phyloP scores from a whole-genome alignment of 148 eudicot species.

The Hydrangea macrophylla region DNA sequence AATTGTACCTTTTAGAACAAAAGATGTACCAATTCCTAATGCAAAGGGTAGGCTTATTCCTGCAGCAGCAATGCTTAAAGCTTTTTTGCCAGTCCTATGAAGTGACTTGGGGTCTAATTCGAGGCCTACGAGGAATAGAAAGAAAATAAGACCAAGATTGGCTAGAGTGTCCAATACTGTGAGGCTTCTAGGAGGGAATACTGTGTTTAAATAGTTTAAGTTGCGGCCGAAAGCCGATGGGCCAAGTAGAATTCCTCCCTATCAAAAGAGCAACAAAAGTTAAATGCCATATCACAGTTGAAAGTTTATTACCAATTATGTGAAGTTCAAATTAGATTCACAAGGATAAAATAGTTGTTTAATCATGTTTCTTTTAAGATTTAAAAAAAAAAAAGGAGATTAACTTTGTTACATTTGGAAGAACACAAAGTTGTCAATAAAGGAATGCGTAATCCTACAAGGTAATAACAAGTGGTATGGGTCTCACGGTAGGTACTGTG shows the following conservation, averaged over 20 bases:
- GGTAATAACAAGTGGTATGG: too few species aligned
- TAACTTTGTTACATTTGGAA: too few species aligned
- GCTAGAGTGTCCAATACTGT: slow-evolving; percentile 41
- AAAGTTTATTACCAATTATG: neutral
- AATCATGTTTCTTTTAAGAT: too few species aligned
- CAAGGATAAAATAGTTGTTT: too few species aligned
- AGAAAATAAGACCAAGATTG: slow-evolving; percentile 41
- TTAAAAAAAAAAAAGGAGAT: too few species aligned
- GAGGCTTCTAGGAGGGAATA: slow-evolving; percentile 32
- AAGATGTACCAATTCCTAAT: slow-evolving; percentile 34
- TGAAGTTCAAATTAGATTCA: too few species aligned
- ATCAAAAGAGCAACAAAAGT: slow-evolving; percentile 3
- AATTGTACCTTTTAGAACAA: slow-evolving; percentile 25
- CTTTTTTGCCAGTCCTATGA: slow-evolving; percentile 31
- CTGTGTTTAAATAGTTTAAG: slow-evolving; percentile 14
- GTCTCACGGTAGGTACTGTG: too few species aligned
- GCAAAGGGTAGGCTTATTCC: slow-evolving; percentile 43
- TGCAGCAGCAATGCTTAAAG: slow-evolving; percentile 36
- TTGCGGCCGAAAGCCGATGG: slow-evolving; percentile 43
- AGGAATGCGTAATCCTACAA: too few species aligned
- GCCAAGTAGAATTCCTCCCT: slow-evolving; percentile 46
- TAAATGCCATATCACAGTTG: neutral
- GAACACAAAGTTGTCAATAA: too few species aligned
- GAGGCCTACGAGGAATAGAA: slow-evolving; percentile 39
- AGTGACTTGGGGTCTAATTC: slow-evolving; percentile 38